These are phyloP conservation scores for Lachancea mirantina DNA, from an alignment of 805 yeast species.

Conservation along the genomic window DNA sequence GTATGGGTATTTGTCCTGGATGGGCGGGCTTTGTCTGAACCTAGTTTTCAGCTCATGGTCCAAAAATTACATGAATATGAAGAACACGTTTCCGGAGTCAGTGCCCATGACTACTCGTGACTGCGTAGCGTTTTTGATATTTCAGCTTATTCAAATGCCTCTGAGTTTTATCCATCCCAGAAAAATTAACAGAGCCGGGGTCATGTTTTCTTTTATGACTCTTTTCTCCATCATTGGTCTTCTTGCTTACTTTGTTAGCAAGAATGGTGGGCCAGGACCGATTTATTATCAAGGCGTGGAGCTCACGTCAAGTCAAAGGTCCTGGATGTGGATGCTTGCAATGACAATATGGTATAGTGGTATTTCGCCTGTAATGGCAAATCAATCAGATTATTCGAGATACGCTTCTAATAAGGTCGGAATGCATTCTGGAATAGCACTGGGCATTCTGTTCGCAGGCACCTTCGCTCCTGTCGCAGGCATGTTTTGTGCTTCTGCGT, in stretches of 20 bases:
- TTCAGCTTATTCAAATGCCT: constrained; percentile 30
- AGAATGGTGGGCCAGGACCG: constrained; percentile 31
- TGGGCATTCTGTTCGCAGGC: constrained; percentile 33
- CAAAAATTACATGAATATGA: constrained; percentile 19
- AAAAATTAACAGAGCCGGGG: constrained; percentile 23
- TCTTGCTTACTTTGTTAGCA: constrained; percentile 23
- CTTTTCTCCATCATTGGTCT: constrained; percentile 29
- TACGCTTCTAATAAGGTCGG: constrained; percentile 29
- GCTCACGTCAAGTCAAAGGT: constrained; percentile 24
- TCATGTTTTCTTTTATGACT: constrained; percentile 21
- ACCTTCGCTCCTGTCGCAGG: constrained; percentile 37
- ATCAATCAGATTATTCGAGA: constrained; percentile 37
- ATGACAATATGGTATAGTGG: constrained; percentile 37
- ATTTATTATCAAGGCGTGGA: constrained; percentile 22
- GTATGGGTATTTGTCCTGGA: constrained; percentile 35
- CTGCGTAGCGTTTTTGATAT: constrained; percentile 35
- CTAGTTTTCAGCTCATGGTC: constrained; percentile 26
- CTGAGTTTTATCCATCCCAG: constrained; percentile 29
- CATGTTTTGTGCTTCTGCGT: constrained; percentile 34
- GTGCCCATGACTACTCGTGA: constrained; percentile 35
- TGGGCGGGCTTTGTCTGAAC: constrained; percentile 33
- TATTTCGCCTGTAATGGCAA: constrained; percentile 34
- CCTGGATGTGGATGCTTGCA: constrained; percentile 37
- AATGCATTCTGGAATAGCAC: constrained; percentile 26
- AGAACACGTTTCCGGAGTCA: constrained; percentile 23